Conservation (phyloP, 805 yeast genomes). For the Nakazawaea anatomiae region DNA sequence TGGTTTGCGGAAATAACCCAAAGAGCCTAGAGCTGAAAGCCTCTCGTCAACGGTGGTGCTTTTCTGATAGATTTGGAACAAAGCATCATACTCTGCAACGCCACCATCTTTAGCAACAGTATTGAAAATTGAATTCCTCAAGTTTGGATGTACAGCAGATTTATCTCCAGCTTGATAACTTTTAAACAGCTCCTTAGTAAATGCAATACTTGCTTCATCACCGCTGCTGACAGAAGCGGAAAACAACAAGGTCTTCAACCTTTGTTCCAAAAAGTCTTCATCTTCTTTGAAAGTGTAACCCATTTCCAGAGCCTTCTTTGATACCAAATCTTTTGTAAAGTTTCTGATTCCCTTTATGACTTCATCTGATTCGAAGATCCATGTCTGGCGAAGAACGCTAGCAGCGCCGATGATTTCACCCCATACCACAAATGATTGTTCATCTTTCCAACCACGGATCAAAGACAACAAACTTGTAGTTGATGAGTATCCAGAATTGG, state of each 20-base stretch:
- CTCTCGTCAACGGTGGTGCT: constrained; percentile 64
- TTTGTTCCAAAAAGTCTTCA: constrained; percentile 57
- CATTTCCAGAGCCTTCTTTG: constrained; percentile 43
- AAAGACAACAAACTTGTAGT: constrained; percentile 56
- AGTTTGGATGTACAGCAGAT: constrained; percentile 66
- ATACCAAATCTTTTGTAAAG: constrained; percentile 50
- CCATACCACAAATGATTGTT: constrained; percentile 64
- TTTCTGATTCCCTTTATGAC: constrained; percentile 41
- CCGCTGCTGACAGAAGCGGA: constrained; percentile 51
- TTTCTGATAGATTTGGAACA: constrained; percentile 53
- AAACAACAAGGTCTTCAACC: constrained; percentile 61
- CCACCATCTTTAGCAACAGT: constrained; percentile 66
- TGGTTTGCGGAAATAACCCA: constrained; percentile 57
- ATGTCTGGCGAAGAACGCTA: constrained; percentile 42
- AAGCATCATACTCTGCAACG: constrained; percentile 52
- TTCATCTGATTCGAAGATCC: constrained; percentile 46
- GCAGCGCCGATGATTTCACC: constrained; percentile 48
- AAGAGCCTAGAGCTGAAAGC: constrained; percentile 58
- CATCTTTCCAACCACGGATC: constrained; percentile 54
- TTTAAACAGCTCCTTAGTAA: constrained; percentile 42
- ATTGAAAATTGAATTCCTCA: constrained; percentile 59
- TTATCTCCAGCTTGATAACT: constrained; percentile 57
- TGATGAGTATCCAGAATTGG: constrained; percentile 64
- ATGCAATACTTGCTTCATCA: constrained; percentile 39
- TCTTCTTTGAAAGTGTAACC: constrained; percentile 60